A percentile compares a stretch with the other conserved stretches of the same genome.
phyloP scores from a whole-genome alignment of 106 monocot species.

The Allium cepa region DNA sequence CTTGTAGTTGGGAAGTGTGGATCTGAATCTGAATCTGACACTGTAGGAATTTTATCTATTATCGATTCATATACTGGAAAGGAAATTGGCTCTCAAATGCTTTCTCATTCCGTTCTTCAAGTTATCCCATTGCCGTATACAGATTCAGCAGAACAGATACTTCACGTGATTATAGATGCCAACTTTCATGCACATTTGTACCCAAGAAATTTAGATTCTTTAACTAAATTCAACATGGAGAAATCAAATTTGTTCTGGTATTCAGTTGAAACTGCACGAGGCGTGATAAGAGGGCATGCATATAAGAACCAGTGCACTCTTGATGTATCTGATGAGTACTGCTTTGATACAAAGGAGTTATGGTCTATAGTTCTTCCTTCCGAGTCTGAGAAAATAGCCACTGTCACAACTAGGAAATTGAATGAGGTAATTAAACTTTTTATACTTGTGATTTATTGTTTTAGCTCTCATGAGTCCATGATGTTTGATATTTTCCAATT shows the following conservation, averaged over 20 bases:
- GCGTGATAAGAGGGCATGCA: conserved; percentile 59
- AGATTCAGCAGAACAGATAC: conserved; percentile 70
- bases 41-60: conserved; percentile 51
- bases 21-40: conserved; percentile 28
- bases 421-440: too few species aligned
- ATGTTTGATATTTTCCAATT: too few species aligned
- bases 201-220: conserved; percentile 62
- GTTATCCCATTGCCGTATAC: conserved; percentile 71
- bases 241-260: conserved; percentile 66
- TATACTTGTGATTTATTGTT: too few species aligned
- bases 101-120: conserved; percentile 61
- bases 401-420: conserved; percentile 54
- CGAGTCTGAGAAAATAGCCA: conserved; percentile 67
- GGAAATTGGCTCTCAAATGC: conserved; percentile 34
- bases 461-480: too few species aligned
- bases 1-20: conserved; percentile 82
- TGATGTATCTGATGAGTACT: conserved; percentile 54
- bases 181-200: conserved; percentile 73
- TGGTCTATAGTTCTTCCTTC: conserved; percentile 93
- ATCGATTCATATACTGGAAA: conserved; percentile 92
- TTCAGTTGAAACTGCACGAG: conserved; percentile 41
- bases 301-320: conserved; percentile 42
- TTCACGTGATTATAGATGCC: conserved; percentile 84
- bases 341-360: conserved; percentile 60
- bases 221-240: conserved; percentile 42